Evolutionary conservation across 2,329 filamentous ascomycete genomes (phyloP), one percentile per base, ranked within the genome.

Genomic region (Fusarium sp.): DNA sequence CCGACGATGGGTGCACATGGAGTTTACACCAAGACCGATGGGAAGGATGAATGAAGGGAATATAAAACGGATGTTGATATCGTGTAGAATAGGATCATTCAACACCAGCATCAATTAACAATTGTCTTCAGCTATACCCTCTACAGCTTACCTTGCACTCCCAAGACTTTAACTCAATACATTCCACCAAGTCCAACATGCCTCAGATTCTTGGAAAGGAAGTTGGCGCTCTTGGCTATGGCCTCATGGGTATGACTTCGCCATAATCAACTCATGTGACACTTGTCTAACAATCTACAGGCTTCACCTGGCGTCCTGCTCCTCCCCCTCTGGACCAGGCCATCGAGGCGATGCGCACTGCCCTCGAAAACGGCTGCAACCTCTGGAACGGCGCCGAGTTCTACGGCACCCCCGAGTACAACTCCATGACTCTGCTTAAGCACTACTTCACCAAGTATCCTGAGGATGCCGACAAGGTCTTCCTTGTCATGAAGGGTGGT

Each of bases 351-450:
- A 84, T 93, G 81, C 87, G 87, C 73, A 85, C 87, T 20, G 84
- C 90, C 7, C 79, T 91, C 14, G 73, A 81, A 27, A 79, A 79
- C 13, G 84, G 86, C 64, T 82, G 81, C 76, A 87, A 82, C 70
- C 83, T 87, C 64, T 93, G 90, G 90, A 92, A 92, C 75, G 90
- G 85, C 40, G 91, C 86, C 71, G 90, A 92, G 77, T 88, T 93
- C 78, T 93, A 93, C 82, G 91, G 91, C 42, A 83, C 85, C 0
- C 86, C 87, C 1, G 84, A 89, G 22, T 85, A 85, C 76, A 91
- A 92, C 82, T 83, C 80, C 77, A 89, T 92, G 76, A 87, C 88
- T 35, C 81, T 93, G 11, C 81, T 93, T 34, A 86, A 89, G 69
- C 84, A 85, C 29, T 93, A 93, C 82, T 92, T 93, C 77, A 85